Evolutionary conservation across 352 stramenopile species (phyloP).

Genomic region (Pythium aristosporum): DNA sequence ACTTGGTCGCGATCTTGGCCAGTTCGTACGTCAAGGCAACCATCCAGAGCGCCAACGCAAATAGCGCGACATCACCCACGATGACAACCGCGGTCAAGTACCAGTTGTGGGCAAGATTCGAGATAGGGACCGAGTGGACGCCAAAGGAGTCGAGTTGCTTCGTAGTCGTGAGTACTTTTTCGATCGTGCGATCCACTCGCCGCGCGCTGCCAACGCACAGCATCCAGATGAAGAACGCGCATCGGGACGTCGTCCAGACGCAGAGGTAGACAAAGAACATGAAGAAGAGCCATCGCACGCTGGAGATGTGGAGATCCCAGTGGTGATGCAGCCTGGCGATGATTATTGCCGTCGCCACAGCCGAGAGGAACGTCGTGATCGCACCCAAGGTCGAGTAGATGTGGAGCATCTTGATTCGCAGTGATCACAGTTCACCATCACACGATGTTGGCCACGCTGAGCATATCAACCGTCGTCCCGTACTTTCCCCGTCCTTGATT

Average conservation of each 20-base stretch:
- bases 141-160: constrained; percentile 3
- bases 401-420: no score
- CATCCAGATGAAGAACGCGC: constrained; percentile 14
- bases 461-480: no score
- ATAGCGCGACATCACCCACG: constrained; percentile 4
- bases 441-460: no score
- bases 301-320: constrained; percentile 38
- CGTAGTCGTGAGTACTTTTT: constrained; percentile 4
- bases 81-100: not conserved
- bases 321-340: constrained; percentile 37
- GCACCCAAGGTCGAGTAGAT: constrained; percentile 4
- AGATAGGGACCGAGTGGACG: not conserved
- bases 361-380: constrained; percentile 22
- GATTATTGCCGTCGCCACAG: constrained; percentile 25
- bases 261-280: constrained; percentile 19
- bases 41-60: constrained; percentile 10
- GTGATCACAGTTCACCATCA: no score
- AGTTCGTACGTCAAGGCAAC: constrained; percentile 22
- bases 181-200: not conserved
- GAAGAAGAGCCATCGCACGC: constrained; percentile 18
- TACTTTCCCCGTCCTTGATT: no score
- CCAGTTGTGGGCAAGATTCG: not conserved
- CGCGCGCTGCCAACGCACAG: not conserved
- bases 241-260: constrained; percentile 2
- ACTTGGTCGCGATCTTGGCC: constrained; percentile 9